phyloP scores from a whole-genome alignment of 257 asterid genomes.

The Nicotiana paniculata region DNA sequence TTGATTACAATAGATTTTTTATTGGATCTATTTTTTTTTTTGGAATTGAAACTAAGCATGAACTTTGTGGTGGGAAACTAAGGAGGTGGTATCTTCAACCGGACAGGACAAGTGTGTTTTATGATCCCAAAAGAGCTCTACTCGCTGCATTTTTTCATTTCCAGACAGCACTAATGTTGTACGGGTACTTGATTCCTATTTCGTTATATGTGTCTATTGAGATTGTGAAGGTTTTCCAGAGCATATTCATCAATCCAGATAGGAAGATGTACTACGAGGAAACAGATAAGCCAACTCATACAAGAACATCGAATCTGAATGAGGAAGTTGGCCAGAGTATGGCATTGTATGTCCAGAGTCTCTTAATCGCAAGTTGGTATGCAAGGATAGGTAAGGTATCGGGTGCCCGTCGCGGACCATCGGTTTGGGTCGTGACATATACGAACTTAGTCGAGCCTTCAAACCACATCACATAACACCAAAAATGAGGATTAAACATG shows the following conservation, averaged over 20 bases:
- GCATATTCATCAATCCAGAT: constrained; percentile 78
- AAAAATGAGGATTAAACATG: too few relatives aligned
- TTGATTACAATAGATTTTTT: constrained; percentile 56
- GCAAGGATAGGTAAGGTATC: too few relatives aligned
- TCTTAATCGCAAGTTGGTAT: too few relatives aligned
- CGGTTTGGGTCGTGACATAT: too few relatives aligned
- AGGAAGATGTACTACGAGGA: constrained; percentile 78
- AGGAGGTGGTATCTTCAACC: constrained; percentile 95
- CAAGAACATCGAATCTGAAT: too few relatives aligned
- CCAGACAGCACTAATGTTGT: constrained; percentile 89
- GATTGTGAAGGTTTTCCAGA: constrained; percentile 84
- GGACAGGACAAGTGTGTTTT: constrained; percentile 41
- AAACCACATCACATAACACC: too few relatives aligned
- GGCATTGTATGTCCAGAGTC: too few relatives aligned
- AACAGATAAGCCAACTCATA: constrained; percentile 65
- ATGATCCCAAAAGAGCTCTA: constrained; percentile 48
- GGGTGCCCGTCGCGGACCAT: too few relatives aligned
- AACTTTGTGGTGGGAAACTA: constrained; percentile 34
- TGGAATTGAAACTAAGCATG: constrained; percentile 57
- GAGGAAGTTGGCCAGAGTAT: too few relatives aligned
- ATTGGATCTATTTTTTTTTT: constrained; percentile 84
- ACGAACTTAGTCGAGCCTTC: too few relatives aligned
- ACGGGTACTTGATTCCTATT: constrained; percentile 90
- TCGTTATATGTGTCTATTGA: constrained; percentile 92
- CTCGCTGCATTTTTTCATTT: constrained; percentile 77